Conservation (phyloP, 1,139 yeast species). For the Lipomyces yarrowii region DNA sequence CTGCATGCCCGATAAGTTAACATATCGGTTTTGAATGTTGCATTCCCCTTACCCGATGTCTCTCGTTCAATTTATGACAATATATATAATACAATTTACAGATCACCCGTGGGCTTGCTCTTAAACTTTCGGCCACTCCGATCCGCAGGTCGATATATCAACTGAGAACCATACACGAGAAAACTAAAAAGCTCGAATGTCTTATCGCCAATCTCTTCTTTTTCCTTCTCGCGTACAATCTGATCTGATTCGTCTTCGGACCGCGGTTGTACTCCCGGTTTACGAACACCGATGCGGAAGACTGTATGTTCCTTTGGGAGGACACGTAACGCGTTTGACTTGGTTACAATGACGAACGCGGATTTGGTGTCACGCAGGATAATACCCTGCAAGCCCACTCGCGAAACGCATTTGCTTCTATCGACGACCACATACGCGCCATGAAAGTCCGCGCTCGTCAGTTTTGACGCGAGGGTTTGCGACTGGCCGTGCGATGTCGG, state of each 20-base stretch:
- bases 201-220: neutral
- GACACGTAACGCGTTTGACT: slow-evolving; percentile 10
- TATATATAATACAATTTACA: slow-evolving; percentile 1
- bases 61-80: neutral
- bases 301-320: slow-evolving; percentile 26
- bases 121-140: slow-evolving; percentile 29
- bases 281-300: slow-evolving; percentile 10
- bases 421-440: slow-evolving; percentile 25
- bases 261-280: neutral
- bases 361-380: slow-evolving; percentile 20
- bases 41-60: neutral
- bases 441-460: slow-evolving; percentile 26
- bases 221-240: neutral
- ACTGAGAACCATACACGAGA: slow-evolving; percentile 22
- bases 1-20: too few relatives aligned
- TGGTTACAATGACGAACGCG: slow-evolving; percentile 17
- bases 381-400: slow-evolving; percentile 26
- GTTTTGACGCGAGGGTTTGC: slow-evolving; percentile 17
- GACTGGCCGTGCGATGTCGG: neutral
- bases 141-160: slow-evolving; percentile 27
- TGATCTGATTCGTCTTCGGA: neutral
- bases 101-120: slow-evolving; percentile 5
- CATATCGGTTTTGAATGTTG: too few relatives aligned
- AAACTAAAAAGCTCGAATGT: neutral
- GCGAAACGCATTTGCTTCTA: slow-evolving; percentile 16